Percentiles rank a stretch among this genome's conserved stretches.
phyloP scores from a whole-genome alignment of 2,329 filamentous ascomycete species.

The Periconia sp. region DNA sequence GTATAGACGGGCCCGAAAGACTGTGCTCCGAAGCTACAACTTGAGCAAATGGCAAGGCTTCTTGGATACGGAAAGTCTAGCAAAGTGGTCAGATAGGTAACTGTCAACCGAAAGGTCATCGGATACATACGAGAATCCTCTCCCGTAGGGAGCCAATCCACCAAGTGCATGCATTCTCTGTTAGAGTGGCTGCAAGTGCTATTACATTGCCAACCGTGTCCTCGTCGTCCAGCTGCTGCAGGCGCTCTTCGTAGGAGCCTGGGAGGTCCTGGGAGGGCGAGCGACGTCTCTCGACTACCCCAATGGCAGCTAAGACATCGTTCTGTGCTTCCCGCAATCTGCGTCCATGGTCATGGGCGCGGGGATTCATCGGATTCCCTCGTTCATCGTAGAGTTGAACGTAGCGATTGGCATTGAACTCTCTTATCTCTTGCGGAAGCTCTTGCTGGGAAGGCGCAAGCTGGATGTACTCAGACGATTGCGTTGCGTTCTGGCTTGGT shows the following conservation, averaged over 20 bases:
- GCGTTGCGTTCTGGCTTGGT: slow-evolving; percentile 30
- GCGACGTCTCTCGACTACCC: slow-evolving; percentile 51
- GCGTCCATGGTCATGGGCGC: slow-evolving; percentile 47
- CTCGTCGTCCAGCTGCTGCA: slow-evolving; percentile 39
- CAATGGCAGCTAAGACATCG: slow-evolving; percentile 54
- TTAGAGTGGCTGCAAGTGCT: slow-evolving; percentile 27
- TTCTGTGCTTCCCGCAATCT: slow-evolving; percentile 54
- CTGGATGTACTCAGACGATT: slow-evolving; percentile 35
- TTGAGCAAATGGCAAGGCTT: slow-evolving; percentile 28
- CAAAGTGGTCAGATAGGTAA: slow-evolving; percentile 1
- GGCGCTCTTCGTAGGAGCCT: slow-evolving; percentile 31
- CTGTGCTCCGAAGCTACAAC: slow-evolving; percentile 31
- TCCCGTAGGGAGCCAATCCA: slow-evolving; percentile 42
- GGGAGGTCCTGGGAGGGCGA: slow-evolving; percentile 33
- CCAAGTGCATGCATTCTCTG: slow-evolving; percentile 40
- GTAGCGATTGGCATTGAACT: slow-evolving; percentile 32
- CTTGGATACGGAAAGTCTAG: slow-evolving; percentile 35
- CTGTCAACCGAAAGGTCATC: too few relatives aligned
- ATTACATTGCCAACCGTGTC: slow-evolving; percentile 35
- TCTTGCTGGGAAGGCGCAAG: slow-evolving; percentile 31
- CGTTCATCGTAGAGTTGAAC: slow-evolving; percentile 52
- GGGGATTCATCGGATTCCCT: slow-evolving; percentile 52
- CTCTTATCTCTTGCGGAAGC: slow-evolving; percentile 27
- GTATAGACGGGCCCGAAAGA: slow-evolving; percentile 25
- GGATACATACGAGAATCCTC: slow-evolving; percentile 27